Conservation (phyloP, 148 eudicot genomes). For the Rhododendron mucronatum region DNA sequence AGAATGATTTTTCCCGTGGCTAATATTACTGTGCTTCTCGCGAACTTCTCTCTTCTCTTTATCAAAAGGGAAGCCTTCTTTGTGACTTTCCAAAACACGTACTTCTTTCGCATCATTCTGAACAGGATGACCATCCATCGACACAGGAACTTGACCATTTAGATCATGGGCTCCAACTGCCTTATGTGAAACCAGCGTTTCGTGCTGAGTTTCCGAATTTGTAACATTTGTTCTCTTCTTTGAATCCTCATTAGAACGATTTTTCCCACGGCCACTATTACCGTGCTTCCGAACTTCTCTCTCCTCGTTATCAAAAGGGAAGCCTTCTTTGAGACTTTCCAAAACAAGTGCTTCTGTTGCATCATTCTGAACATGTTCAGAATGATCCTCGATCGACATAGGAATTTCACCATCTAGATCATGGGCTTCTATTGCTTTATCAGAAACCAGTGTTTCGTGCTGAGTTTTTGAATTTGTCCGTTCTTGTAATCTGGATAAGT, state of each 20-base stretch:
- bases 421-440: slow-evolving; percentile 11
- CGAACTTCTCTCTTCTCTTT: slow-evolving; percentile 9
- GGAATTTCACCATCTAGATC: slow-evolving; percentile 10
- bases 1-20: background rate
- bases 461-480: slow-evolving; percentile 15
- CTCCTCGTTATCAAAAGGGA: slow-evolving; percentile 8
- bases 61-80: slow-evolving; percentile 14
- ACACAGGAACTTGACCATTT: slow-evolving; percentile 10
- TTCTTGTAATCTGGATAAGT: slow-evolving; percentile 26
- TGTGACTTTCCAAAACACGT: slow-evolving; percentile 12
- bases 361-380: slow-evolving; percentile 8
- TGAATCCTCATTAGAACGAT: slow-evolving; percentile 8
- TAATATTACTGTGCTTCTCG: slow-evolving; percentile 4
- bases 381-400: slow-evolving; percentile 10
- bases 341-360: slow-evolving; percentile 8
- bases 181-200: slow-evolving; percentile 1
- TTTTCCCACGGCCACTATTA: background rate
- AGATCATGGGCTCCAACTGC: slow-evolving; percentile 13
- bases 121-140: slow-evolving; percentile 14
- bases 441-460: slow-evolving; percentile 3
- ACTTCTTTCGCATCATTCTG: slow-evolving; percentile 15
- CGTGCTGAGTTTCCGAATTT: slow-evolving; percentile 11
- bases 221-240: slow-evolving; percentile 8
- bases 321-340: slow-evolving; percentile 23
- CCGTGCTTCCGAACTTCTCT: slow-evolving; percentile 14